These are phyloP conservation scores for Asterionellopsis glacialis DNA, from an alignment of 108 stramenopile species.

Conservation along the genomic window DNA sequence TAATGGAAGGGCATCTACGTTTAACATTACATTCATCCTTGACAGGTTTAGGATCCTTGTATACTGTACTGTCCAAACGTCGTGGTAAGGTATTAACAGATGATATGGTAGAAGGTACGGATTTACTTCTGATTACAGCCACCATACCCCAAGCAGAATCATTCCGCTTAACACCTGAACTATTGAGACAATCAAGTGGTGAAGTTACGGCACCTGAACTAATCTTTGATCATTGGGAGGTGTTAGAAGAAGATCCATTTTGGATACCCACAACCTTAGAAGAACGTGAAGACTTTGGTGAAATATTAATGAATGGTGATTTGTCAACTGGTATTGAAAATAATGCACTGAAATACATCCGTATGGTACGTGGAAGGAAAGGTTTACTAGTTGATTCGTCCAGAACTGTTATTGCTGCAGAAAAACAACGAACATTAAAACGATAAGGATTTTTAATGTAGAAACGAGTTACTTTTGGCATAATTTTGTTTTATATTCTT, in stretches of 20 bases:
- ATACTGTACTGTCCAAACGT: slow-evolving; percentile 77
- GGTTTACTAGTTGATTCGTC: slow-evolving; percentile 82
- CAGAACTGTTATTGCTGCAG: slow-evolving; percentile 84
- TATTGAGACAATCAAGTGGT: slow-evolving; percentile 78
- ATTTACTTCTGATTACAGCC: slow-evolving; percentile 72
- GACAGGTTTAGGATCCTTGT: slow-evolving; percentile 70
- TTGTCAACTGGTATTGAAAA: slow-evolving; percentile 80
- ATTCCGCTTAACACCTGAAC: slow-evolving; percentile 78
- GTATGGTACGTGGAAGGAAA: slow-evolving; percentile 77
- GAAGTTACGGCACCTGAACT: slow-evolving; percentile 88
- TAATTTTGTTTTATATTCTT: too few relatives aligned
- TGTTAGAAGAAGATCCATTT: slow-evolving; percentile 86
- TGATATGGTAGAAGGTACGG: slow-evolving; percentile 90
- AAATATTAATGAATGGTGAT: slow-evolving; percentile 71
- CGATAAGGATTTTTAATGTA: too few relatives aligned
- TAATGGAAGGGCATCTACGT: slow-evolving; percentile 77
- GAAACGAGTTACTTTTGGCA: too few relatives aligned
- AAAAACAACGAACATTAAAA: slow-evolving; percentile 88
- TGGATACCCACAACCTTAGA: slow-evolving; percentile 90
- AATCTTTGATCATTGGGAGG: slow-evolving; percentile 81
- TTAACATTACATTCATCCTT: slow-evolving; percentile 82
- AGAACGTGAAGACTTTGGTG: slow-evolving; percentile 90
- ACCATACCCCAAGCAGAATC: slow-evolving; percentile 86
- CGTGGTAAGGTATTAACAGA: slow-evolving; percentile 84
- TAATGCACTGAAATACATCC: slow-evolving; percentile 77